phyloP scores from a whole-genome alignment of 140 eudicot genomes.

The Stevia rebaudiana region DNA sequence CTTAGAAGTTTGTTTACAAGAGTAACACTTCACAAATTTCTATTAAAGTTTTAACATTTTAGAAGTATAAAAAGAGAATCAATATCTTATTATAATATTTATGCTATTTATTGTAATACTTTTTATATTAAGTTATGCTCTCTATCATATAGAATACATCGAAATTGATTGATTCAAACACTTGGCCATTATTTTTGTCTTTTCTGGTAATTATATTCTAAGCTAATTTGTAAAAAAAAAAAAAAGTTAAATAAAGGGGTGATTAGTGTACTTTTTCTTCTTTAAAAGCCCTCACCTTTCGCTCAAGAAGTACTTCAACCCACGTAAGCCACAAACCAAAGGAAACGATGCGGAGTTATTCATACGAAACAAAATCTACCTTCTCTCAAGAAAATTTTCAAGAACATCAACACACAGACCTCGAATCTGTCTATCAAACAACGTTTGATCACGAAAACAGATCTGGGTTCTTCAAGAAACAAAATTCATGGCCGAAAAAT shows the following conservation, averaged over 20 bases:
- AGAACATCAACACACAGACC: slow-evolving; percentile 12
- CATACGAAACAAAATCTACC: slow-evolving; percentile 24
- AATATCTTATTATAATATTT: background rate
- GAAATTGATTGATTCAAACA: slow-evolving; percentile 1
- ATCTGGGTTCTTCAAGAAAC: slow-evolving; percentile 26
- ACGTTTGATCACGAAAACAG: slow-evolving; percentile 16
- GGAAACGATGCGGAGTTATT: slow-evolving; percentile 30
- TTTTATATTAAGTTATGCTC: background rate
- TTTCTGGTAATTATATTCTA: background rate
- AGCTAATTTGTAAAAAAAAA: slow-evolving; percentile 1
- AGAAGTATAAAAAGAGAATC: too few species aligned
- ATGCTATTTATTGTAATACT: background rate
- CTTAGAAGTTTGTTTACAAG: too few species aligned
- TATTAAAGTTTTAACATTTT: too few species aligned
- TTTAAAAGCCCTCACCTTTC: slow-evolving; percentile 22
- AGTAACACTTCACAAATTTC: too few species aligned
- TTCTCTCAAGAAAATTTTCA: slow-evolving; percentile 10
- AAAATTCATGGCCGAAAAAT: slow-evolving; percentile 32
- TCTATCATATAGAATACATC: background rate
- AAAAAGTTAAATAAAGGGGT: slow-evolving; percentile 13
- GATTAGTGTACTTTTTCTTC: slow-evolving; percentile 2
- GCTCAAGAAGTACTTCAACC: slow-evolving; percentile 13
- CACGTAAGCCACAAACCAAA: slow-evolving; percentile 1
- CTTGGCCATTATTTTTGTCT: slow-evolving; percentile 13
- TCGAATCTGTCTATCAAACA: slow-evolving; percentile 13